Base-by-base conservation (phyloP, 257 asterid genomes). In the Solanum dulcamara region DNA sequence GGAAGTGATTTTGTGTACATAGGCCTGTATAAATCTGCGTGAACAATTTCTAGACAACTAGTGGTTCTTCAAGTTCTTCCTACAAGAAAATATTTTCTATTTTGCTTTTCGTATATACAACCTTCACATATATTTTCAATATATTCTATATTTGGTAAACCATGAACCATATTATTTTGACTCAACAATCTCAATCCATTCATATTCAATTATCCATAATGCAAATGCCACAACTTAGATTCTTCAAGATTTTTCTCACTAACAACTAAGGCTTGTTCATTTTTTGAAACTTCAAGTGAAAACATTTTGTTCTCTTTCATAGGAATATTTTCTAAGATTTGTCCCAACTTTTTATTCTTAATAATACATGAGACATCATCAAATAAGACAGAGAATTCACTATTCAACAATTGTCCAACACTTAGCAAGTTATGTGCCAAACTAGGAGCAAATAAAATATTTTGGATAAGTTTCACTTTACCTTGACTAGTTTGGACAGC, bases 321-420 rank as follows among this genome's bases (percentile, higher is more conserved):
- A 0, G 3, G 4, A 4, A 66, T 42, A 20, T 2, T 22, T 4
- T 30, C 44, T 8, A 85, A 22, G 8, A 37, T 33, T 40, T 59
- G 13, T 10, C 74, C 6, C 0, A 5, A 20, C 20, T 70, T 28
- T 18, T 88, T 84, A 4, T 82, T 75, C 10, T 74, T 33, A 64
- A 86, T 71, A 30, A 42, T 13, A 26, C 87, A 85, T 2, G 32
- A 11, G 6, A 2, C 59, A 26, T 55, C 83, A 75, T 88, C 72
- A 83, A 88, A 88, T 18, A 40, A 13, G 13, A 79, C 1, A 0
- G 48, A 26, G 17, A 74, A 85, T 7, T 81, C 66, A 85, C 80
- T n/a, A 37, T 17, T 2, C 84, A 86, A 81, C 15, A 89, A 35
- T 60, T 82, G 80, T 2, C 87, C 87, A 67, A 87, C 66, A 71